Percentiles rank a stretch among this genome's conserved stretches.
These are phyloP conservation scores for Pyrenophora graminea DNA, from an alignment of 2,329 filamentous ascomycete genomes.

Conservation along the genomic window DNA sequence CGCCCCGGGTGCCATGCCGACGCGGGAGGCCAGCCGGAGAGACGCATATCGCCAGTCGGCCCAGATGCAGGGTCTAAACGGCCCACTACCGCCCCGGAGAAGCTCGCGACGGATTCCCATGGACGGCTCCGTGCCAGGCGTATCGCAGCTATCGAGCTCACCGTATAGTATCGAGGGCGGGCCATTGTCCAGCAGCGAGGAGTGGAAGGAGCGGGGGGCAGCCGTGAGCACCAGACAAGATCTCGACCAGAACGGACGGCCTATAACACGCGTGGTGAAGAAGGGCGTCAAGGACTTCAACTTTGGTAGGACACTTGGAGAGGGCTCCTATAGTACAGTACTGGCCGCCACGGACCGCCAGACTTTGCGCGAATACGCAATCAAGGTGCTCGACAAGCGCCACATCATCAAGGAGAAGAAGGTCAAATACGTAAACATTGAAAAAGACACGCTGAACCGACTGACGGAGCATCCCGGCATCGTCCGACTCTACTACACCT, in stretches of 20 bases:
- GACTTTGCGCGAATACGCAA: constrained; percentile 92
- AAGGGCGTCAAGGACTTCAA: constrained; percentile 97
- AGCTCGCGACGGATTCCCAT: constrained; percentile 73
- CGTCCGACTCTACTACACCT: constrained; percentile 96
- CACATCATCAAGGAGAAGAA: constrained; percentile 99
- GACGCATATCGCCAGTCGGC: constrained; percentile 67
- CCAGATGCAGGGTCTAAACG: constrained; percentile 61
- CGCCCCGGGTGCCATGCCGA: constrained; percentile 63
- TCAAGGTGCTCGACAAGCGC: constrained; percentile 96
- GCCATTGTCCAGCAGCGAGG: constrained; percentile 72
- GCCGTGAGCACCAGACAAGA: constrained; percentile 81
- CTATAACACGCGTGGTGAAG: constrained; percentile 82
- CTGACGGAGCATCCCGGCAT: constrained; percentile 96
- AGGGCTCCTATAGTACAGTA: constrained; percentile 97
- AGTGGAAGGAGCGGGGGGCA: constrained; percentile 96
- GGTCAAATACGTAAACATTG: constrained; percentile 99
- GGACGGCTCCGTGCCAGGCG: constrained; percentile 40
- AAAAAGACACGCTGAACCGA: constrained; percentile 96
- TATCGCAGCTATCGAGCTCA: constrained; percentile 36
- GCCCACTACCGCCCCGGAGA: constrained; percentile 72
- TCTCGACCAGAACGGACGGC: constrained; percentile 80
- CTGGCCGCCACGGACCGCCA: constrained; percentile 90
- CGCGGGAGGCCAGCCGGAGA: constrained; percentile 70
- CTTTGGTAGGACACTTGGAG: constrained; percentile 87
- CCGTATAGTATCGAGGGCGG: constrained; percentile 63